These are phyloP conservation scores for Cyberlindnera samutprakarnensis DNA, from an alignment of 805 yeast genomes.

Conservation along the genomic window DNA sequence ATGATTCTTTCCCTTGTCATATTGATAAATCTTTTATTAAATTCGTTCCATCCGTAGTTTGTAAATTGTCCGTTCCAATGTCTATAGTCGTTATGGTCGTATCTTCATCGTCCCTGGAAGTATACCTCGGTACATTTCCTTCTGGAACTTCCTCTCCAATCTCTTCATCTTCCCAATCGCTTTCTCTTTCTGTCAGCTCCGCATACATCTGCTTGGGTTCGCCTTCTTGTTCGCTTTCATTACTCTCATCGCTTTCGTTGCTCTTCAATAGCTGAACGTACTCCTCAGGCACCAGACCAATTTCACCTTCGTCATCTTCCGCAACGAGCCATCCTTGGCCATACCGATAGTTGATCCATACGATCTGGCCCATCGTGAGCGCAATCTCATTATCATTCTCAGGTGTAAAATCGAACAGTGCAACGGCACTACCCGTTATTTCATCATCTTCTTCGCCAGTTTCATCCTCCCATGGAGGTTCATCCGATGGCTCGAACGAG, in stretches of 20 bases:
- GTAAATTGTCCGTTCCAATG: background rate
- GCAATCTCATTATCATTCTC: constrained; percentile 91
- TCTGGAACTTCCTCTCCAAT: background rate
- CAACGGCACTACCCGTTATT: constrained; percentile 63
- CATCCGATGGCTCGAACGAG: constrained; percentile 7
- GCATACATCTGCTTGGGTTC: constrained; percentile 5
- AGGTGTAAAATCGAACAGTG: constrained; percentile 82
- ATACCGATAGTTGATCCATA: constrained; percentile 83
- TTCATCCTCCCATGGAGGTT: constrained; percentile 17
- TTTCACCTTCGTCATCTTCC: constrained; percentile 67
- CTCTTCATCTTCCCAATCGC: constrained; percentile 24
- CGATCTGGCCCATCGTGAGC: constrained; percentile 69
- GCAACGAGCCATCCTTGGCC: constrained; percentile 99
- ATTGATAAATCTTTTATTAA: background rate
- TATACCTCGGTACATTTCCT: background rate
- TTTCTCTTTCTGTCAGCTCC: constrained; percentile 3
- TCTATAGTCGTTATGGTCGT: background rate
- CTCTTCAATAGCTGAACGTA: constrained; percentile 53
- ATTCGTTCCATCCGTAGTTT: background rate
- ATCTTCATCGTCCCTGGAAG: background rate
- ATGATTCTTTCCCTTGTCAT: background rate
- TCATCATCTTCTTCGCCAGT: constrained; percentile 25
- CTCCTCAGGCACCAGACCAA: constrained; percentile 93
- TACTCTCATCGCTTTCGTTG: constrained; percentile 3
- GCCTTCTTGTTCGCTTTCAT: no score